These are phyloP conservation scores for Kentomonas sorsogonicus DNA, from an alignment of 208 protist species.

Conservation along the genomic window DNA sequence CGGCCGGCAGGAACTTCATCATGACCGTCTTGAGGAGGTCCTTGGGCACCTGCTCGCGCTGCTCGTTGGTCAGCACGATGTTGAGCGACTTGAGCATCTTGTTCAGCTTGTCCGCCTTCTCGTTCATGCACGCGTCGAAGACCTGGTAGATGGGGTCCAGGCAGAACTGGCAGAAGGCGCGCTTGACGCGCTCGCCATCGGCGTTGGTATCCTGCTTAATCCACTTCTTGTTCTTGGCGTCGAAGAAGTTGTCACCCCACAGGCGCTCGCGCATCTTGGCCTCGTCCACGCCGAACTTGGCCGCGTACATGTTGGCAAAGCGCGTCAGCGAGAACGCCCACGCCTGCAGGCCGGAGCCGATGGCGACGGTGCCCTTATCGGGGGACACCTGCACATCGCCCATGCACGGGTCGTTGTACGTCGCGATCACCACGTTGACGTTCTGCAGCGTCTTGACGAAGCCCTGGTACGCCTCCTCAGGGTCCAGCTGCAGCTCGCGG, in stretches of 20 bases:
- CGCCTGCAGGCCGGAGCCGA: conserved; percentile 98
- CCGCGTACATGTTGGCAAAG: conserved; percentile 69
- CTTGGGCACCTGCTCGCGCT: conserved; percentile 91
- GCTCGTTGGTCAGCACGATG: conserved; percentile 90
- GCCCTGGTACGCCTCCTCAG: conserved; percentile 82
- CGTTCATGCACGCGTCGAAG: conserved; percentile 94
- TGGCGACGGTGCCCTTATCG: conserved; percentile 95
- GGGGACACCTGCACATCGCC: conserved; percentile 85
- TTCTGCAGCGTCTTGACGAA: conserved; percentile 76
- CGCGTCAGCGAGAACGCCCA: conserved; percentile 98
- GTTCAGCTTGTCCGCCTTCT: conserved; percentile 89
- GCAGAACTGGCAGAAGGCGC: conserved; percentile 95
- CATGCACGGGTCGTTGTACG: conserved; percentile 93
- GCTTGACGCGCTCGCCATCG: conserved; percentile 56
- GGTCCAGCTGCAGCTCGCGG: conserved; percentile 84
- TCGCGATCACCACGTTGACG: conserved; percentile 93
- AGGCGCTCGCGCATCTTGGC: conserved; percentile 88
- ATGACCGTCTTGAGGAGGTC: conserved; percentile 97
- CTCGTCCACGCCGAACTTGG: conserved; percentile 93
- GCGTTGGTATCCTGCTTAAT: conserved; percentile 64
- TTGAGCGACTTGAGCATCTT: conserved; percentile 93
- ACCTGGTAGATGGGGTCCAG: conserved; percentile 97
- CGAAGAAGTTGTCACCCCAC: conserved; percentile 99
- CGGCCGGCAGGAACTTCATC: conserved; percentile 96
- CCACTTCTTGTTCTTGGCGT: conserved; percentile 85